Conservation (phyloP, 1,284 basidiomycete genomes). For the Sporisorium exsertum region DNA sequence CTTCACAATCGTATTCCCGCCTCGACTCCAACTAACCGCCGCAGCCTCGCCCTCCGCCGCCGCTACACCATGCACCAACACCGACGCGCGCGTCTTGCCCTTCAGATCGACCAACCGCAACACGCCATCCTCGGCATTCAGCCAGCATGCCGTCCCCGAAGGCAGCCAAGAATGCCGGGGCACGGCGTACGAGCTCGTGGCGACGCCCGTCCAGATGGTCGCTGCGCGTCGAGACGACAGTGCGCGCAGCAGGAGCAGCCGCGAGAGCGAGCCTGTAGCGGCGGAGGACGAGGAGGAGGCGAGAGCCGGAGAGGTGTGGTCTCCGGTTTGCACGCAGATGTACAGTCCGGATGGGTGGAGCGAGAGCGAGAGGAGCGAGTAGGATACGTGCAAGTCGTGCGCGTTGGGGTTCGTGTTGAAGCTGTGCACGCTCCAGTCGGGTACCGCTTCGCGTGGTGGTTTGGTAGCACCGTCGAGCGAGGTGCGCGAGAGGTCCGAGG, state of each 20-base stretch:
- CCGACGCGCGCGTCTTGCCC: slow-evolving; percentile 45
- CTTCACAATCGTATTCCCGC: slow-evolving; percentile 65
- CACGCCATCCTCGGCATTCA: slow-evolving; percentile 62
- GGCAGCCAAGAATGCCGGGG: slow-evolving; percentile 61
- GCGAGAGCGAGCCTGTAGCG: slow-evolving; percentile 27
- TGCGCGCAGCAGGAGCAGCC: slow-evolving; percentile 53
- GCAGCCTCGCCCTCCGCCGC: not conserved
- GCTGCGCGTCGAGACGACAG: slow-evolving; percentile 41
- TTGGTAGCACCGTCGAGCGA: slow-evolving; percentile 1
- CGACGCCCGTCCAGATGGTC: slow-evolving; percentile 57
- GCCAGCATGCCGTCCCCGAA: slow-evolving; percentile 53
- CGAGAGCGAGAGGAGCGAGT: slow-evolving; percentile 60
- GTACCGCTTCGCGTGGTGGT: not conserved
- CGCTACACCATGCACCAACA: slow-evolving; percentile 46
- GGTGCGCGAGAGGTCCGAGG: slow-evolving; percentile 1
- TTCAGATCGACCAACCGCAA: slow-evolving; percentile 54
- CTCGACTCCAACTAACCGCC: slow-evolving; percentile 48
- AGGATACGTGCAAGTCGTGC: slow-evolving; percentile 58
- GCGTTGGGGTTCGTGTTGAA: slow-evolving; percentile 63
- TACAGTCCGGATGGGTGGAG: slow-evolving; percentile 56
- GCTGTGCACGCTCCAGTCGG: slow-evolving; percentile 42
- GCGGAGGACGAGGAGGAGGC: slow-evolving; percentile 15
- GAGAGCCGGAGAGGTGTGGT: slow-evolving; percentile 41
- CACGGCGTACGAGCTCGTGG: slow-evolving; percentile 43
- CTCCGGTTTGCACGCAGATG: slow-evolving; percentile 62